Conservation (phyloP, 1,139 yeast genomes). For the Pichia inconspicua region DNA sequence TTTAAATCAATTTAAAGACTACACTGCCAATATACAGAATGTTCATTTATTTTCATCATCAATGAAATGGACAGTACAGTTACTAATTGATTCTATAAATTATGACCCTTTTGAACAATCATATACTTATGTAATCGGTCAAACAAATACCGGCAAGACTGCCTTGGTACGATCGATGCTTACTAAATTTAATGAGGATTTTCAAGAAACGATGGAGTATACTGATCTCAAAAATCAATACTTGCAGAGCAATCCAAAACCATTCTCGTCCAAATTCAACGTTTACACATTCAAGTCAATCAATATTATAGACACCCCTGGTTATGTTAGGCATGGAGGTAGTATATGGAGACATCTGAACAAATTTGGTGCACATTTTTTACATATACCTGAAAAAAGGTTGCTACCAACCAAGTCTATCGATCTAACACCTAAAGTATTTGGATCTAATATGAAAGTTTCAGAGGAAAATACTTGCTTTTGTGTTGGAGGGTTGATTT, state of each 20-base stretch:
- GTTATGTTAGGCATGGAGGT: conserved; percentile 9
- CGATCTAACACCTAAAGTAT: not conserved
- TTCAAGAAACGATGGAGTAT: not conserved
- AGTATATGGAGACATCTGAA: conserved; percentile 9
- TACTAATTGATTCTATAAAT: conserved; percentile 2
- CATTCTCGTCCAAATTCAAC: conserved; percentile 8
- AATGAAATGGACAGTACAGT: conserved; percentile 5
- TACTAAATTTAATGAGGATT: not conserved
- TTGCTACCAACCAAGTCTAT: not conserved
- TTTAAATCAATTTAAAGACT: not conserved
- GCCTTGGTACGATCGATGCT: conserved; percentile 5
- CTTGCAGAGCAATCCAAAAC: conserved; percentile 1
- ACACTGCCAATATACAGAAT: not conserved
- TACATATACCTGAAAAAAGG: not conserved
- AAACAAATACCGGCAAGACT: conserved; percentile 16
- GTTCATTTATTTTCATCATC: conserved; percentile 8
- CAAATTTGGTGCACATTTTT: conserved; percentile 6
- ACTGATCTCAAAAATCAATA: conserved; percentile 1
- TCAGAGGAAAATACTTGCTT: not conserved
- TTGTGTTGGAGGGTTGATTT: conserved; percentile 3
- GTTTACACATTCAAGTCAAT: conserved; percentile 9
- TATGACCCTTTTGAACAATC: not conserved
- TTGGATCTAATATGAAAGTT: not conserved
- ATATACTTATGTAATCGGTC: conserved; percentile 15
- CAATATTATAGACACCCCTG: conserved; percentile 16